A percentile compares a stretch with the other conserved stretches of the same genome.
These are phyloP conservation scores for Pestalotiopsis fici DNA, from an alignment of 2,329 filamentous ascomycete genomes.

Conservation along the genomic window DNA sequence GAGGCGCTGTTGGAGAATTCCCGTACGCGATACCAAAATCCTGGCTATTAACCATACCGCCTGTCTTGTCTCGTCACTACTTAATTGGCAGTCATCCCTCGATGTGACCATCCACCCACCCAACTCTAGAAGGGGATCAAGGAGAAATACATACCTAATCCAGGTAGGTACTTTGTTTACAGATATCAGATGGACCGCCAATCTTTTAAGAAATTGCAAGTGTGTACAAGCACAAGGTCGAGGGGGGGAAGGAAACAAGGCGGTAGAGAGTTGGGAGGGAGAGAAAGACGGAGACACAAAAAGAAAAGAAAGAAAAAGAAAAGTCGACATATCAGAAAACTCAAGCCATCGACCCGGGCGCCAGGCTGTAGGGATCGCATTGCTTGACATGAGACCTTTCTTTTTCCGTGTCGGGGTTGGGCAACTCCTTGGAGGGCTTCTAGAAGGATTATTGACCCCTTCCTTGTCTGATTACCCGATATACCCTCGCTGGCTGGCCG, in stretches of 20 bases:
- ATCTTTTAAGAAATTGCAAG: neutral
- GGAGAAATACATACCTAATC: too few species aligned
- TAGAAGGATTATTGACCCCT: neutral
- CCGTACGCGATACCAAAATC: too few species aligned
- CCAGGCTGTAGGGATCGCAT: neutral
- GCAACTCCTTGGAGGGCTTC: neutral
- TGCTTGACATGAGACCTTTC: neutral
- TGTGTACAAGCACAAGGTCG: neutral
- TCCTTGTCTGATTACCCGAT: neutral
- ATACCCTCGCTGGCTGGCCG: neutral
- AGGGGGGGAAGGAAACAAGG: neutral
- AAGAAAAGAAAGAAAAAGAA: neutral
- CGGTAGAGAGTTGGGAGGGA: neutral
- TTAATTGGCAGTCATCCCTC: too few species aligned
- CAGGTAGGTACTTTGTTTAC: too few species aligned
- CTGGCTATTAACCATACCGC: too few species aligned
- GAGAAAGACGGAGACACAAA: neutral
- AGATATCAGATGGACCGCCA: neutral
- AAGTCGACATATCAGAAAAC: neutral
- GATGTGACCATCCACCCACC: too few species aligned
- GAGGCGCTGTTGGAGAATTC: neutral
- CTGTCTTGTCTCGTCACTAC: too few species aligned
- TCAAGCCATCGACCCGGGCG: neutral
- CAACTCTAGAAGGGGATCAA: too few species aligned
- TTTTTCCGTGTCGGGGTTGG: neutral